Evolutionary conservation across 768 basidiomycete species (phyloP), one percentile per base, ranked within the genome.

Genomic region (Antrodiella citrinella): DNA sequence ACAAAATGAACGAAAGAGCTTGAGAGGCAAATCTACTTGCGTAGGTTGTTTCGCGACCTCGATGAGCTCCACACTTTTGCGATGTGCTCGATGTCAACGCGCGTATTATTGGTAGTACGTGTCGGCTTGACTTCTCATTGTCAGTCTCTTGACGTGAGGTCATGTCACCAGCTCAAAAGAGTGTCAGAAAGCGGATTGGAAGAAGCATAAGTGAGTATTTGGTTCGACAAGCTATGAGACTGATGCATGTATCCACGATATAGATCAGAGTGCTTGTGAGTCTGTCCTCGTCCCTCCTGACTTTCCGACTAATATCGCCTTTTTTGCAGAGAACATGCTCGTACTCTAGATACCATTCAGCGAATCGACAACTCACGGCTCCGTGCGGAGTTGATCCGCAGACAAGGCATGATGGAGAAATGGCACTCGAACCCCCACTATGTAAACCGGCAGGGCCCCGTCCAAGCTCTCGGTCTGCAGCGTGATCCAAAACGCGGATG

Each of bases 401-500:
- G 35, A 38, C 10, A 38, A 10, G 18, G 35, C 35, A 18, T 18
- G 18, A 10, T 10, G 35, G 35, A 10, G 35, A 38, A 38, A 38
- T 10, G 18, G 18, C 35, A 10, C 18, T 10, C 35, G 10, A 18
- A 10, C 35, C 35, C 10, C 10, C 35, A 10, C 35, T 10, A 38
- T 10, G 35, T 38, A 18, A 10, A 10, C 35, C 35, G 18, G 18
- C 35, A 10, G 9, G n/a, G 21, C 5, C 41, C 21, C 7, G 18
- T n/a, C 41, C 7, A 43, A 7, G 61, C 64, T 11, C 56, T 65
- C 0, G 53, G 57, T 11, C 49, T 65, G 30, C 57, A 59, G 20
- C 59, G 59, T 38, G 54, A 65, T 49, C 57, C 60, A 1, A 26
- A 43, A 2, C 62, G 64, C 1, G 58, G 59, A 11, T 56, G 55